Base-by-base conservation (phyloP, 176 grass and related monocot genomes). In the Aegilops tauschii region DNA sequence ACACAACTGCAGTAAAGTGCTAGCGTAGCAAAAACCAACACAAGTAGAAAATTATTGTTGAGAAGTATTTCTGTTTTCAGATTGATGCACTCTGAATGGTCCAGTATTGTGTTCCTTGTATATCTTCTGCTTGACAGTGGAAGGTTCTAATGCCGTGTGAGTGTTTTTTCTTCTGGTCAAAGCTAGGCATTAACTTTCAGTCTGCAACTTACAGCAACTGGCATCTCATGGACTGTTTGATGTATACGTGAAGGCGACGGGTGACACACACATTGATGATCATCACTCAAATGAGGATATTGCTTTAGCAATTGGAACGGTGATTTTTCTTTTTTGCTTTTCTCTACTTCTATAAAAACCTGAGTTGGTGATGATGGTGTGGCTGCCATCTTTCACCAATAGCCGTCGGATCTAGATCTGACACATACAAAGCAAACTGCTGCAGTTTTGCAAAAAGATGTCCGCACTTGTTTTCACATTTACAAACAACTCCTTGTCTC, bases 261-360 rank as follows among this genome's bases (percentile, higher is more conserved):
- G 96, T 84, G 96, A 98, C 82, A 94, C 90, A 25, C 93, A 96
- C 87, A 98, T 98, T 88, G 96, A 98, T 84, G 96, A 98, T 72
- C 96, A 98, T 89, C 96, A 98, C 85, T 91, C 93, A n/a, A 98
- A 98, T 11, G 93, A 98, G 87, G 96, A 98, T 69, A 90, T 98
- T 87, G 96, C 93, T 87, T 90, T 98, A 88, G 93, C 96, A 63
- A 96, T 98, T 83, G 96, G 93, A 89, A 89, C 93, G 79, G 96
- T 98, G 79, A 96, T 69, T 93, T 13, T 34, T 47, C 12, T 47
- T 17, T 52, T 58, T 88, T 9, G 23, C 50, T 88, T 71, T 83
- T 65, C 23, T 25, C 23, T 25, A 25, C 23, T 25, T 25, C 23
- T 25, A 25, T 25, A 25, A 25, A 25, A 25, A 25, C 23, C 23